Evolutionary conservation across 495 filamentous ascomycete species (phyloP).

Genomic region (Penicillium herquei): DNA sequence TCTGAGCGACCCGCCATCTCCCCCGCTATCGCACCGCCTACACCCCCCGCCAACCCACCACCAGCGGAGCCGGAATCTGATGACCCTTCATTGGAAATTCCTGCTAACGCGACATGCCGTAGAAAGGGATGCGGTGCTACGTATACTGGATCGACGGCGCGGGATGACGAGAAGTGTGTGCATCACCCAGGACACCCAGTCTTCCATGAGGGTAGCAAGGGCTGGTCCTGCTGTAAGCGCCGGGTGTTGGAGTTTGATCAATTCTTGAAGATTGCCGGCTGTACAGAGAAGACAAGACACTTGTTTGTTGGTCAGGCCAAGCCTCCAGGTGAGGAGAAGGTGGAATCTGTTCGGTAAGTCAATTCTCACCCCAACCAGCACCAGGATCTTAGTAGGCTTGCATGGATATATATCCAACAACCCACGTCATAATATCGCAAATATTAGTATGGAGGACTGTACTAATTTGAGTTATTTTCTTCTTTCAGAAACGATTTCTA

Average conservation of each 20-base stretch:
- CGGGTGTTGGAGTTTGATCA: constrained; percentile 96
- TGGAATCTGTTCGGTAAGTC: constrained; percentile 69
- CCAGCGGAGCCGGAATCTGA: constrained; percentile 83
- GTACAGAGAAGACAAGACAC: constrained; percentile 76
- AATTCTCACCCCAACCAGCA: not conserved
- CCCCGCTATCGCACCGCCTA: constrained; percentile 52
- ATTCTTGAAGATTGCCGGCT: constrained; percentile 93
- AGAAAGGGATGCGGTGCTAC: constrained; percentile 66
- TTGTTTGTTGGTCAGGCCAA: constrained; percentile 82
- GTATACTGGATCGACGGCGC: constrained; percentile 57
- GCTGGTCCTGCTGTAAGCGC: constrained; percentile 94
- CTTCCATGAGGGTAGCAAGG: constrained; percentile 97
- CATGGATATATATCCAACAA: no score
- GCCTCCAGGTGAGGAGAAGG: constrained; percentile 51
- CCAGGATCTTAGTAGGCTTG: no score
- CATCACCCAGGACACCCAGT: constrained; percentile 85
- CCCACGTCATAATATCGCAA: no score
- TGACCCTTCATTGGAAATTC: constrained; percentile 68
- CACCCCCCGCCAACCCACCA: constrained; percentile 60
- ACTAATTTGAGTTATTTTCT: not conserved
- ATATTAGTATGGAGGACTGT: no score
- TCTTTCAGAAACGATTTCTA: constrained; percentile 81
- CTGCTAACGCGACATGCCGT: constrained; percentile 71
- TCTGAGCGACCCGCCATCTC: constrained; percentile 40
- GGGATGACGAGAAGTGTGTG: constrained; percentile 76